Evolutionary conservation across 192 early-diverging fungal species (phyloP), one percentile per base, ranked within the genome.

Genomic region (Podila horticola): DNA sequence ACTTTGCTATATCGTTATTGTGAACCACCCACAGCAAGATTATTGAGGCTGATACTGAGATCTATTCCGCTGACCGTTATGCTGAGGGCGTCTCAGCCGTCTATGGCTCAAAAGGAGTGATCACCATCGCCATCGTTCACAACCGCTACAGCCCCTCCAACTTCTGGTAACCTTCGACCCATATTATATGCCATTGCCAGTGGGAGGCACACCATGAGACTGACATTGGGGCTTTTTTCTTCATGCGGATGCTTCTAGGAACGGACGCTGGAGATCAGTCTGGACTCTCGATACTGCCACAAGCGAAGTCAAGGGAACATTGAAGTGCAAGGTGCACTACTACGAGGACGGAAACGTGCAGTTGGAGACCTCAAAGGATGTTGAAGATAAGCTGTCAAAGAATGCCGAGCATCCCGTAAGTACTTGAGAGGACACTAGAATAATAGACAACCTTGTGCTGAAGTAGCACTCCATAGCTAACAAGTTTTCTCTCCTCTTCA

Each of bases 321-420:
- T 93, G 30, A 91, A 91, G 72, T 93, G 95, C 26, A 86, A 92
- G 52, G 96, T 99, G 20, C 98, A 99, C 74, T 99, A 99, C 83
- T 99, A 97, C 83, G 98, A 99, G 88, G 97, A 99, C 72, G 98
- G 98, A 19, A 99, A 99, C 71, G 97, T 99, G 49, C 98, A 99
- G 84, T 82, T 98, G 51, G 93, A 96, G 64, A 87, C 93, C 26
- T 85, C 88, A 26, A 94, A 95, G 70, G 92, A 94, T 9, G 79
- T 92, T 52, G 86, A 86, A 52, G 66, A 84, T n/a, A 77, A 81
- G 70, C 24, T 81, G 58, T 50, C 29, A 62, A 73, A 66, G 63
- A 58, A 26, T 28, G 49, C 73, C 2, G 60, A 74, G 17, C 74
- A 83, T 11, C 77, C 77, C 64, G 77, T 81, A 81, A 73, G 77